Base-by-base conservation (phyloP, 139 green algal species). In the Chlorella vulgaris region DNA sequence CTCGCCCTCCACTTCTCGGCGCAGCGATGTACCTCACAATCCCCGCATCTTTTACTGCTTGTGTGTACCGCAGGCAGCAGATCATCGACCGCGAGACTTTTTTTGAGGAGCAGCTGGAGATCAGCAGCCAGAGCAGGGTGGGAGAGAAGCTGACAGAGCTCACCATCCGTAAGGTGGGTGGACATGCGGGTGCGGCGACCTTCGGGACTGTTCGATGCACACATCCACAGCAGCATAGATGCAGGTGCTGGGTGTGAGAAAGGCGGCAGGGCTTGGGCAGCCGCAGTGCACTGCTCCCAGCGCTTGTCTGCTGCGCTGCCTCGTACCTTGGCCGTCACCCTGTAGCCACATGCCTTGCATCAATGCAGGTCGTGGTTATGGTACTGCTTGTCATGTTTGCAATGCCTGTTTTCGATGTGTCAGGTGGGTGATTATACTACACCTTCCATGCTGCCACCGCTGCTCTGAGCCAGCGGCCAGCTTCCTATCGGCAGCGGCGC, bases 71-170 rank as follows among this genome's bases (percentile, higher is more conserved):
- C 51, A 79, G 73, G 73, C 18, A 79, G 53, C 28, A 69, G 24
- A 79, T 79, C 73, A 69, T 69, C n/a, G 73, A 79, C 73, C 73
- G 73, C 35, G 13, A 26, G 24, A 69, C 73, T 8, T 79, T 79
- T 24, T 67, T 79, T 4, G 53, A 79, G 35, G 36, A 36, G 24
- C 51, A 79, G 73, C 36, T 79, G 73, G 73, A 67, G 33, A 35
- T 35, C 21, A 36, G 33, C 35, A 43, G 31, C 8, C 76, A 74
- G 42, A 74, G 76, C 62, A 36, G 76, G 76, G 95, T 99, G 40
- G 95, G 95, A 0, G 87, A 97, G 89, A 94, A 92, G 76, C 91
- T 99, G 33, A 92, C 93, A 7, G 94, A 99, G 65, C 87, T 98
- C 36, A 98, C 91, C 38, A 96, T 94, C 42, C 85, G 89, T 6